Evolutionary conservation across 768 basidiomycete genomes (phyloP).

Genomic region (Tricholomella constricta): DNA sequence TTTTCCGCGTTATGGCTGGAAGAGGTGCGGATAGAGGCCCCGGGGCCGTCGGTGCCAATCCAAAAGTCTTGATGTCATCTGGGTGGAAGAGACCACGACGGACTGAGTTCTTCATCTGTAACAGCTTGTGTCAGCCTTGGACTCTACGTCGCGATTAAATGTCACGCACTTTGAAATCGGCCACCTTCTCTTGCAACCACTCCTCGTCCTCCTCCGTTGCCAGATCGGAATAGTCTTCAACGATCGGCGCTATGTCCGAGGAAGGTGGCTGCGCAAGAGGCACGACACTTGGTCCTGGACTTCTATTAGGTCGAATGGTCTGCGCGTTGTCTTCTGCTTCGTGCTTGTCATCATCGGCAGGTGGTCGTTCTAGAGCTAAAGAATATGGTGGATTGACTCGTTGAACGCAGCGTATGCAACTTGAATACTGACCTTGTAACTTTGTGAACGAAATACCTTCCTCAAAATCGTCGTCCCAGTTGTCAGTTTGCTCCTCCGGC

Average conservation of each 20-base stretch:
- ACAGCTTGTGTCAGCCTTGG: background rate
- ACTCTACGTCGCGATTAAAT: background rate
- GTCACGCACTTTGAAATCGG: conserved; percentile 72
- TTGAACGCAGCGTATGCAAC: background rate
- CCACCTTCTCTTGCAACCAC: conserved; percentile 73
- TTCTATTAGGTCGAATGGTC: conserved; percentile 77
- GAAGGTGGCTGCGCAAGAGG: conserved; percentile 65
- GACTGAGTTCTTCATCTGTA: conserved; percentile 67
- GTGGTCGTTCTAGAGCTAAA: conserved; percentile 63
- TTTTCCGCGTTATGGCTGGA: conserved; percentile 52
- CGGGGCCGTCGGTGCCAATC: conserved; percentile 50
- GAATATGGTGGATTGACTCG: conserved; percentile 1
- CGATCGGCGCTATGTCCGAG: conserved; percentile 62
- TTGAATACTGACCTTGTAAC: conserved; percentile 53
- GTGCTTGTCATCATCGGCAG: conserved; percentile 55
- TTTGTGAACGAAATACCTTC: conserved; percentile 89
- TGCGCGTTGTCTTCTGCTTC: conserved; percentile 74
- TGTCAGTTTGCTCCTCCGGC: conserved; percentile 88
- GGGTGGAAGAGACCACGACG: conserved; percentile 85
- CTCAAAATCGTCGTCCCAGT: conserved; percentile 99
- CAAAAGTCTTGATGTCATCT: conserved; percentile 83
- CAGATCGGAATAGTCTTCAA: conserved; percentile 93
- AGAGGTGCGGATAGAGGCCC: conserved; percentile 72
- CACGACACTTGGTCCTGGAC: conserved; percentile 57
- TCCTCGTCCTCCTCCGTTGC: conserved; percentile 75